phyloP scores from a whole-genome alignment of 2,329 filamentous ascomycete genomes.

The Raffaelea albimanens region DNA sequence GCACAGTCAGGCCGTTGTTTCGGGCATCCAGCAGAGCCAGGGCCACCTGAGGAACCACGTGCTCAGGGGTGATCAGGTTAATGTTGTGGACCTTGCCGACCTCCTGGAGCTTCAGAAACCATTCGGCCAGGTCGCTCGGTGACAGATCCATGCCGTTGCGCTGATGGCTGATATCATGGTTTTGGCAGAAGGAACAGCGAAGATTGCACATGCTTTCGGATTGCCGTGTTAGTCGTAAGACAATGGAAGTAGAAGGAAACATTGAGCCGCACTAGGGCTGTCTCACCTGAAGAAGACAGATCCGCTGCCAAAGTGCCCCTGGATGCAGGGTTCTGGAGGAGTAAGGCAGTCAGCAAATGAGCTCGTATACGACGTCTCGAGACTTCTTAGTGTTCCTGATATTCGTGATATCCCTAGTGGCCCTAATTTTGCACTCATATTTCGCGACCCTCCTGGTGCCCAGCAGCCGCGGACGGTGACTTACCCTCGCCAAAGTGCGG shows the following conservation, averaged over 20 bases:
- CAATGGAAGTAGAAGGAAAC: too few species aligned
- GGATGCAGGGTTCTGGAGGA: conserved; percentile 62
- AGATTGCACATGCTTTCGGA: conserved; percentile 44
- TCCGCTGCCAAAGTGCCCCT: conserved; percentile 72
- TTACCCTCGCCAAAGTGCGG: conserved; percentile 72
- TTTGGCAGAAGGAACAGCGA: conserved; percentile 70
- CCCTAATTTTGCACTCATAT: too few species aligned
- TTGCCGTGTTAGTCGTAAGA: neutral
- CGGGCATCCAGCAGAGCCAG: conserved; percentile 65
- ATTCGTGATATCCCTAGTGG: too few species aligned
- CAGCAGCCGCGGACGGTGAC: conserved; percentile 12
- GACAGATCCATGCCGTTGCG: conserved; percentile 72
- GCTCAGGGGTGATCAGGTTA: conserved; percentile 79
- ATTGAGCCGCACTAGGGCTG: too few species aligned
- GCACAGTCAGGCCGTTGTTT: conserved; percentile 58
- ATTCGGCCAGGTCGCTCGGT: conserved; percentile 65
- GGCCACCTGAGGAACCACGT: conserved; percentile 76
- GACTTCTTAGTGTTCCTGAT: too few species aligned
- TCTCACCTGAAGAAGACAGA: conserved; percentile 73
- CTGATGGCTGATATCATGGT: conserved; percentile 74
- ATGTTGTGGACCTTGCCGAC: conserved; percentile 81
- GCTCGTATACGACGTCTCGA: too few species aligned
- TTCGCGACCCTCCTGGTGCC: too few species aligned
- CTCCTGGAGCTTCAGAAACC: conserved; percentile 75
- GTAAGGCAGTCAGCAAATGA: conserved; percentile 2